Base-by-base conservation (phyloP, 306 rosid genomes). In the Fragaria nilgerrensis region DNA sequence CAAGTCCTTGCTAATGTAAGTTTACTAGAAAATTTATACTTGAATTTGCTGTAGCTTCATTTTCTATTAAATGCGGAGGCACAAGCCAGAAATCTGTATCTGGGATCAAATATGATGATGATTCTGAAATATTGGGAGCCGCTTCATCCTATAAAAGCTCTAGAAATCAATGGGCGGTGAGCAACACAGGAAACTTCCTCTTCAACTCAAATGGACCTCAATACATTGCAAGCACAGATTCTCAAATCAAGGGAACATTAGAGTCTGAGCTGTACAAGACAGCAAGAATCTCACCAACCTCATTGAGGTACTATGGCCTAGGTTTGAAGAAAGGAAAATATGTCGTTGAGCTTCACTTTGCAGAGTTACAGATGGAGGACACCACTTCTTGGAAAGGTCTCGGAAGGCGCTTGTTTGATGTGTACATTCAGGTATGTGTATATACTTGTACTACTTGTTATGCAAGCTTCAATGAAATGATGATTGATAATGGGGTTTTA, bases 221-320 rank as follows among this genome's bases (percentile, higher is more conserved):
- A 5, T 79, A 75, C 70, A 76, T 48, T 32, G 81, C 70, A 37
- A 56, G 12, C 34, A 76, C 81, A 25, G 79, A 79, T 39, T 63
- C 86, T 37, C 86, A 83, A 67, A 75, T 83, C 59, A 76, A 63
- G 0, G 59, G 37, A 25, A 83, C 86, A 27, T 67, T 79, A 61
- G 81, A 83, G 37, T 83, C 81, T 2, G 86, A 79, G 52, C 37
- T 83, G 25, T 83, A 79, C 73, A 79, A 79, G 47, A 79, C 84
- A 39, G 84, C 83, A 10, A 83, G 81, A 73, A 72, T 79, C 69
- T 79, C 86, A 22, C 81, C 86, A 34, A 75, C 71, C 84, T 83
- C 86, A 27, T 79, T 83, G 19, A 79, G 84, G 81, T 79, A 83
- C 73, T 79, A 70, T 29, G 84, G 86, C 64, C 82, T 75, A n/a